These are phyloP conservation scores for Medicago ruthenica DNA, from an alignment of 306 rosid genomes.

Conservation along the genomic window DNA sequence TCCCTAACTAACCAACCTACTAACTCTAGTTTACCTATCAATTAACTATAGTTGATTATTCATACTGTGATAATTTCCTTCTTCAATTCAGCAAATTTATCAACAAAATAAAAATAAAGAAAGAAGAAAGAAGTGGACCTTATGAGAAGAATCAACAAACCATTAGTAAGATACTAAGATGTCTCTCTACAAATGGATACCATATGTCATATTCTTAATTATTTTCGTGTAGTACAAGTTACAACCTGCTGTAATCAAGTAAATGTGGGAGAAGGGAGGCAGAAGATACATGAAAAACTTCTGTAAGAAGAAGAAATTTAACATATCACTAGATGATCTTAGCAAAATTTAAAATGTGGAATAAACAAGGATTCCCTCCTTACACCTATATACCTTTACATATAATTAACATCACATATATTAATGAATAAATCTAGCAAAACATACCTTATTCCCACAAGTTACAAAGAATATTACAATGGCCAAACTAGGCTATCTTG, in stretches of 20 bases:
- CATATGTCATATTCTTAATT: constrained; percentile 26
- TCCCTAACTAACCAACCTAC: too few species aligned
- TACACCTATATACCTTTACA: constrained; percentile 72
- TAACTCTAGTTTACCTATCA: too few species aligned
- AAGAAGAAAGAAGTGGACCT: too few species aligned
- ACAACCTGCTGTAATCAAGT: constrained; percentile 29
- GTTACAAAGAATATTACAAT: constrained; percentile 92
- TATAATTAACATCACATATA: constrained; percentile 54
- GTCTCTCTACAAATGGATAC: constrained; percentile 22
- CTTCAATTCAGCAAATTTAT: too few species aligned
- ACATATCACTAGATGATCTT: constrained; percentile 50
- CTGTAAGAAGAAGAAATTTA: constrained; percentile 24
- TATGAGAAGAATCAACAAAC: too few species aligned
- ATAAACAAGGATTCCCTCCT: constrained; percentile 56
- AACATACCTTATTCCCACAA: constrained; percentile 73
- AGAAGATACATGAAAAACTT: constrained; percentile 14
- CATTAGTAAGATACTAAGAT: too few species aligned
- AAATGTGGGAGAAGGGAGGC: not conserved
- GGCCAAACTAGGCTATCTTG: constrained; percentile 60
- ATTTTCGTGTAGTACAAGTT: not conserved
- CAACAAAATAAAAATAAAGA: too few species aligned
- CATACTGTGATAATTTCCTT: too few species aligned
- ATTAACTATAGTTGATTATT: too few species aligned
- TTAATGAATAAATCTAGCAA: constrained; percentile 58
- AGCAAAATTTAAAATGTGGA: constrained; percentile 68